These are phyloP conservation scores for Thermothelomyces thermophilus DNA, from an alignment of 2,329 filamentous ascomycete genomes.

Conservation along the genomic window DNA sequence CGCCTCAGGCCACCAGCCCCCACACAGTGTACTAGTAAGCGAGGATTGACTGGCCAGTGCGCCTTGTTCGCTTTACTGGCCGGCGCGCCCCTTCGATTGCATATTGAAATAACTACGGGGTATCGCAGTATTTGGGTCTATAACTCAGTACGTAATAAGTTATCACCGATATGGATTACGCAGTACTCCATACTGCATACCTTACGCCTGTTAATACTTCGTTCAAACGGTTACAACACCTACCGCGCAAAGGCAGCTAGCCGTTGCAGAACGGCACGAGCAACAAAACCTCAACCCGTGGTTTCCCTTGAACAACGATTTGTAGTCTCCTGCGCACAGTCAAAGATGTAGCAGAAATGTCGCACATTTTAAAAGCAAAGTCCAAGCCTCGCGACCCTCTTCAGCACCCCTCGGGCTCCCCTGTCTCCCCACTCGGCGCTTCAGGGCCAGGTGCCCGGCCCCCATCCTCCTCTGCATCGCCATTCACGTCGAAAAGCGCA, in stretches of 20 bases:
- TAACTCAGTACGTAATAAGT: too few species aligned
- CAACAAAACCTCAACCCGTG: too few species aligned
- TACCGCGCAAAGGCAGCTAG: too few species aligned
- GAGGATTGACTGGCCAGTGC: conserved; percentile 4
- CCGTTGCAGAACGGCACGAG: too few species aligned
- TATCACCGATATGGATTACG: too few species aligned
- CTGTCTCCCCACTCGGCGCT: conserved; percentile 51
- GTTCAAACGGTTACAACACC: too few species aligned
- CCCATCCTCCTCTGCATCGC: conserved; percentile 9
- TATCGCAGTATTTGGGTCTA: too few species aligned
- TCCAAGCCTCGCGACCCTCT: conserved; percentile 50
- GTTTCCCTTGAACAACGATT: too few species aligned
- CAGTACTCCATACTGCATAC: background rate
- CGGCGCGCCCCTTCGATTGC: background rate
- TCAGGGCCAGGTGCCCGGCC: conserved; percentile 24
- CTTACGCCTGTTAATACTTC: too few species aligned
- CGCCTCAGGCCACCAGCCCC: conserved; percentile 18
- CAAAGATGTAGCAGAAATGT: conserved; percentile 33
- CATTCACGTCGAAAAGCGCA: background rate
- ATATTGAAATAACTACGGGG: background rate
- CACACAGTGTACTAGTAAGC: background rate
- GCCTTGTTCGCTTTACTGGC: background rate
- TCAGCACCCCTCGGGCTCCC: conserved; percentile 67
- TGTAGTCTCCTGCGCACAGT: background rate
- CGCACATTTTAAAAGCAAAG: conserved; percentile 40